Conservation (phyloP, 2,329 filamentous ascomycete genomes). For the Aspergillus hortae region DNA sequence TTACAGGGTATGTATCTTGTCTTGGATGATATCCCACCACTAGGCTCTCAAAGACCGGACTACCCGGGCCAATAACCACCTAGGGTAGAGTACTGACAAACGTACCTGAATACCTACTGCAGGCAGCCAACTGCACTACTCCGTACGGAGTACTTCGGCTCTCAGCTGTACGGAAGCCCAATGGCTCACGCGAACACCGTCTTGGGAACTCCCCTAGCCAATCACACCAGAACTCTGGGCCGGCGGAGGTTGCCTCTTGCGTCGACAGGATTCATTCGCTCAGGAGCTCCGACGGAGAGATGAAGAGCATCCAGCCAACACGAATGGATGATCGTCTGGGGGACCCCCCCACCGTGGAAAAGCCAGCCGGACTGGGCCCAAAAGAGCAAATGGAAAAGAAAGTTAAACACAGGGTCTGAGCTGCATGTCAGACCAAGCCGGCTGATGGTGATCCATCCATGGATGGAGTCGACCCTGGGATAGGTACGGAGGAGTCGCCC, state of each 20-base stretch:
- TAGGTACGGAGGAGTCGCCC: no score
- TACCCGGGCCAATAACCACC: no score
- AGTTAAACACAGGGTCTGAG: slow-evolving; percentile 1
- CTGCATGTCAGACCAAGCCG: slow-evolving; percentile 2
- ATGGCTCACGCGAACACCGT: not conserved
- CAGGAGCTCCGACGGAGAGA: slow-evolving; percentile 1
- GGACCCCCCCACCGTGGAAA: not conserved
- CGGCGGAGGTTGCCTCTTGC: not conserved
- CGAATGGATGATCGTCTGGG: not conserved
- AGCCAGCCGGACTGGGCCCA: not conserved
- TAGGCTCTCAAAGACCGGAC: no score
- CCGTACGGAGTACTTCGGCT: no score
- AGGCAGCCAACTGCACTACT: no score
- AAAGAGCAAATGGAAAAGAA: not conserved
- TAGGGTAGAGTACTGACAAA: no score
- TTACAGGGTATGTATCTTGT: no score
- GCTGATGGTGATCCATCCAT: not conserved
- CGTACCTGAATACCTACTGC: no score
- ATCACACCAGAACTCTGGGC: not conserved
- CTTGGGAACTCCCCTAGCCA: not conserved
- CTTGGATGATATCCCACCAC: no score
- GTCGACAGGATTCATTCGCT: not conserved
- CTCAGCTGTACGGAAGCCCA: no score
- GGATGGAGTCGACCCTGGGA: not conserved
- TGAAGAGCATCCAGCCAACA: not conserved